phyloP scores from a whole-genome alignment of 345 rosid genomes.

The Anastatica hierochuntica region DNA sequence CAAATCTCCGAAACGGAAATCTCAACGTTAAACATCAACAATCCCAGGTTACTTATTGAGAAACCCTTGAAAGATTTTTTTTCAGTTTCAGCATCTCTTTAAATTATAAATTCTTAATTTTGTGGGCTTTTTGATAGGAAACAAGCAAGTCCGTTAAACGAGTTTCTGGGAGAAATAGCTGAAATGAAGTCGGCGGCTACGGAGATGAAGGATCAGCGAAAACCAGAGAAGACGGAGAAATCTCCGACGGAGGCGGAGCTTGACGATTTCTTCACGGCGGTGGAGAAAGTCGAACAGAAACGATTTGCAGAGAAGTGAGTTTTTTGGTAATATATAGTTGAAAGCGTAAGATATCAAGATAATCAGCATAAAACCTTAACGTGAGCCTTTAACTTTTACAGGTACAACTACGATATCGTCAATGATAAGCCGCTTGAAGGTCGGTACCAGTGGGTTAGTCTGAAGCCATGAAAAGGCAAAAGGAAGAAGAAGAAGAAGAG shows the following conservation, averaged over 20 bases:
- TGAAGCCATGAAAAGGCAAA: constrained; percentile 40
- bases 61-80: neutral
- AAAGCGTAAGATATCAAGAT: constrained; percentile 27
- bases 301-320: constrained; percentile 48
- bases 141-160: constrained; percentile 14
- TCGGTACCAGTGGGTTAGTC: constrained; percentile 51
- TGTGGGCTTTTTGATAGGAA: neutral
- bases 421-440: constrained; percentile 60
- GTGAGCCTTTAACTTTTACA: constrained; percentile 6
- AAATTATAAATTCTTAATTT: neutral
- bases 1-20: constrained; percentile 20
- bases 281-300: constrained; percentile 33
- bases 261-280: constrained; percentile 33
- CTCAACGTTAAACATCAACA: constrained; percentile 16
- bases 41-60: constrained; percentile 5
- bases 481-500: neutral
- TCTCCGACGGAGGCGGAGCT: constrained; percentile 34
- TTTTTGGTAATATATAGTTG: neutral
- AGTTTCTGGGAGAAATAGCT: constrained; percentile 15
- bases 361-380: neutral
- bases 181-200: constrained; percentile 20
- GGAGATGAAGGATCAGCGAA: neutral
- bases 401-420: constrained; percentile 62
- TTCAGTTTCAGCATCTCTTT: neutral
- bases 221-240: neutral